These are phyloP conservation scores for Jacaranda mimosifolia DNA, from an alignment of 257 asterid genomes.

Conservation along the genomic window DNA sequence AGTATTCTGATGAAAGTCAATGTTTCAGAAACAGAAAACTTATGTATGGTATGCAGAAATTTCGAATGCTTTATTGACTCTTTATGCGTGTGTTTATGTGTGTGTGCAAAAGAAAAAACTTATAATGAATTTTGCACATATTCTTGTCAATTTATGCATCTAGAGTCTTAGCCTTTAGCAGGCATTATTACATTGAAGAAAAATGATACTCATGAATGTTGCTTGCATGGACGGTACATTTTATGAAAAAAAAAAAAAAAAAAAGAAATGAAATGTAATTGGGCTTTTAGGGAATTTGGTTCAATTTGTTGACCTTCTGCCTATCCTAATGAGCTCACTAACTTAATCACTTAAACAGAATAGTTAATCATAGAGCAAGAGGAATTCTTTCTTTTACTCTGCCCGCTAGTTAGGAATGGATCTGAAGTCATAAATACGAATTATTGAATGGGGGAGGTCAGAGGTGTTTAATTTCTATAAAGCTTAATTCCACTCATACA, in stretches of 20 bases:
- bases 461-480: background rate
- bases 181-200: slow-evolving; percentile 2
- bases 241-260: background rate
- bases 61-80: slow-evolving; percentile 24
- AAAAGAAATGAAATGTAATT: background rate
- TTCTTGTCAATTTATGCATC: background rate
- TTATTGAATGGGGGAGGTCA: background rate
- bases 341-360: background rate
- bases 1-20: slow-evolving; percentile 59
- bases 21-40: slow-evolving; percentile 67
- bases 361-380: background rate
- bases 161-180: slow-evolving; percentile 11
- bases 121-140: background rate
- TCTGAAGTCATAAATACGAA: too few species aligned
- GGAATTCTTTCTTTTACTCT: background rate
- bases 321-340: background rate
- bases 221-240: background rate
- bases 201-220: background rate
- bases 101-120: background rate
- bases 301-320: background rate
- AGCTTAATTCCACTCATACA: background rate
- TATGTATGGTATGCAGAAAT: slow-evolving; percentile 82
- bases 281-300: background rate
- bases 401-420: too few species aligned
- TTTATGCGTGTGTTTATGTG: background rate